Evolutionary conservation across 1,284 basidiomycete genomes (phyloP).

Genomic region (Pyrrhoderma lamaoense): DNA sequence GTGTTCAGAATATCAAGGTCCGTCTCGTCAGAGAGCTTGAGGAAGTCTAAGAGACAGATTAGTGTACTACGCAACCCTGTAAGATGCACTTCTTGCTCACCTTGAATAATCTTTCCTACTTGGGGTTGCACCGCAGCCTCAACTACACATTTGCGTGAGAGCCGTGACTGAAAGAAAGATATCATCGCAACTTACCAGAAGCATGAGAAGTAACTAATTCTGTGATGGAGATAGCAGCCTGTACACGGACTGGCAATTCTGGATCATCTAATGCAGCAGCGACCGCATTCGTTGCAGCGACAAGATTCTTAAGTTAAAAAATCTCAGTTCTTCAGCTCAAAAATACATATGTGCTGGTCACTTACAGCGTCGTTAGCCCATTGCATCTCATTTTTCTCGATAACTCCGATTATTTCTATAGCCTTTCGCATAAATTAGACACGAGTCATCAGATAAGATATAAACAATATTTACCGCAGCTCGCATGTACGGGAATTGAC

Average conservation of each 20-base stretch:
- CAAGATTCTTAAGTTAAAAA: conserved; percentile 64
- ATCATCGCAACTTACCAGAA: conserved; percentile 38
- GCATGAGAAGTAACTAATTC: conserved; percentile 66
- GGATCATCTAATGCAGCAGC: conserved; percentile 60
- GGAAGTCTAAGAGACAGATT: conserved; percentile 47
- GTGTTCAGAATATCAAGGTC: conserved; percentile 81
- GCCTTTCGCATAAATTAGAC: conserved; percentile 41
- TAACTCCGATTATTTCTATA: conserved; percentile 69
- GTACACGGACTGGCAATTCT: conserved; percentile 79
- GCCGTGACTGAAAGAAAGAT: neutral
- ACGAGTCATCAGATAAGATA: conserved; percentile 5
- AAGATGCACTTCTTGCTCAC: conserved; percentile 31
- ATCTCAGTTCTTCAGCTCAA: too few relatives aligned
- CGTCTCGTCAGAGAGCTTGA: conserved; percentile 85
- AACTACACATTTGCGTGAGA: conserved; percentile 36
- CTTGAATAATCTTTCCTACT: conserved; percentile 83
- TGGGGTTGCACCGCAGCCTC: conserved; percentile 67
- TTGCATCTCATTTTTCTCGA: conserved; percentile 57
- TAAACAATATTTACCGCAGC: conserved; percentile 50
- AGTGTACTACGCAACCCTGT: neutral
- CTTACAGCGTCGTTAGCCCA: conserved; percentile 64
- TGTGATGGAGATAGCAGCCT: conserved; percentile 75
- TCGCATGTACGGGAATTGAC: conserved; percentile 62
- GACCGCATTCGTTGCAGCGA: conserved; percentile 54
- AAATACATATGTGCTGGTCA: too few relatives aligned